phyloP scores from a whole-genome alignment of 179 eudicot genomes.

The Beta lomatogona region DNA sequence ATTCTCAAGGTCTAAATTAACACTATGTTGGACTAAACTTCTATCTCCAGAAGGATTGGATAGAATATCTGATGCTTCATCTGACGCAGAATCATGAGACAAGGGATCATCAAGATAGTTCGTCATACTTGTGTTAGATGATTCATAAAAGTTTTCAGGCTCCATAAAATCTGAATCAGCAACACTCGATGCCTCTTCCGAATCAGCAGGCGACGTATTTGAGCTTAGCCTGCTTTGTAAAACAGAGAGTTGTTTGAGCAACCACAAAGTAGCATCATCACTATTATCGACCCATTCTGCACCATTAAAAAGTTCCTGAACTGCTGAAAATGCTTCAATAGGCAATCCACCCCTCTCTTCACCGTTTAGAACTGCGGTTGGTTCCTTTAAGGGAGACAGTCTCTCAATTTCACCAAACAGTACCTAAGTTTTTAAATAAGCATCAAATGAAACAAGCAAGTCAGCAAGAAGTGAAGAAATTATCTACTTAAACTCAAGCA shows the following conservation, averaged over 20 bases:
- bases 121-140: conserved; percentile 33
- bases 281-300: conserved; percentile 81
- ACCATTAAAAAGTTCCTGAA: conserved; percentile 88
- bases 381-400: conserved; percentile 65
- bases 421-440: conserved; percentile 47
- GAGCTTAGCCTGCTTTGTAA: conserved; percentile 63
- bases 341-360: conserved; percentile 94
- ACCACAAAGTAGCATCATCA: conserved; percentile 95
- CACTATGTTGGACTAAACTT: conserved; percentile 26
- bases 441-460: conserved; percentile 16
- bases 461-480: conserved; percentile 4
- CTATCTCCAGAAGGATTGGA: conserved; percentile 44
- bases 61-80: conserved; percentile 59
- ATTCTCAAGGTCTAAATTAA: conserved; percentile 37
- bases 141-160: conserved; percentile 59
- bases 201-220: conserved; percentile 87
- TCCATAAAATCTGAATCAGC: conserved; percentile 88
- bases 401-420: conserved; percentile 87
- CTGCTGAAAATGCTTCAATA: conserved; percentile 93
- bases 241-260: conserved; percentile 80
- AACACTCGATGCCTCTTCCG: conserved; percentile 86
- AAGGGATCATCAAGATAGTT: conserved; percentile 69
- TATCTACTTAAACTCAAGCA: not conserved
- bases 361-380: conserved; percentile 66
- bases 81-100: conserved; percentile 66